Base-by-base conservation (phyloP, 768 basidiomycete species). In the Boletus subparvulus region DNA sequence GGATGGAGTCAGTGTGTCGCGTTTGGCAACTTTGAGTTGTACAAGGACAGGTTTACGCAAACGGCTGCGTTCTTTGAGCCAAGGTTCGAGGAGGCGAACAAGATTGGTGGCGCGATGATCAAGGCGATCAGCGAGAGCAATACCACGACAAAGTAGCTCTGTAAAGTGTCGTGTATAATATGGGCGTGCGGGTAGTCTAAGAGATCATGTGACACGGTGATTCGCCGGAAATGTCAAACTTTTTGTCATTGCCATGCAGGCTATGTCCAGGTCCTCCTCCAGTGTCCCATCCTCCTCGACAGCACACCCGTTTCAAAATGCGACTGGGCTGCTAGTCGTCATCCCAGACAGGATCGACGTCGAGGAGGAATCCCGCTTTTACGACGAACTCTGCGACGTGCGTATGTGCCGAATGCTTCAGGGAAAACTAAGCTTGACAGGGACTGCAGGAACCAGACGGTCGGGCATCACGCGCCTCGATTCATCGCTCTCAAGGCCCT, bases 1-100 rank as follows among this genome's bases (percentile, higher is more conserved):
- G 94, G 94, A 4, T 99, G 96, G 96, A 94, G 91, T 64, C 92
- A 98, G 73, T 94, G 92, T 69, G 91, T 98, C 42, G 86, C 83
- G 39, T 96, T 96, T 74, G 93, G 93, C 13, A 87, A 80, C 73
- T 97, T 98, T 72, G 92, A 96, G 60, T 74, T 93, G 52, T 99
- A 98, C 77, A 77, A 81, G 65, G 72, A 80, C 65, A 73, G 95
- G 57, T 98, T 98, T 69, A 80, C 82, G 66, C 80, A 86, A 71
- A 95, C 94, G 6, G 79, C 87, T 50, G 65, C 60, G 33, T 97
- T 97, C 73, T 98, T 98, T 69, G 83, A 92, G 69, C 81, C 85
- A 0, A 74, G 94, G 58, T 98, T 98, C 64, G 89, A 86, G 61
- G 94, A 94, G 69, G 93, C 88, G 11, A 86, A 83, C 21, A 84